Evolutionary conservation across 2,329 filamentous ascomycete species (phyloP), one percentile per base, ranked within the genome.

Genomic region (Aureobasidium sp.): DNA sequence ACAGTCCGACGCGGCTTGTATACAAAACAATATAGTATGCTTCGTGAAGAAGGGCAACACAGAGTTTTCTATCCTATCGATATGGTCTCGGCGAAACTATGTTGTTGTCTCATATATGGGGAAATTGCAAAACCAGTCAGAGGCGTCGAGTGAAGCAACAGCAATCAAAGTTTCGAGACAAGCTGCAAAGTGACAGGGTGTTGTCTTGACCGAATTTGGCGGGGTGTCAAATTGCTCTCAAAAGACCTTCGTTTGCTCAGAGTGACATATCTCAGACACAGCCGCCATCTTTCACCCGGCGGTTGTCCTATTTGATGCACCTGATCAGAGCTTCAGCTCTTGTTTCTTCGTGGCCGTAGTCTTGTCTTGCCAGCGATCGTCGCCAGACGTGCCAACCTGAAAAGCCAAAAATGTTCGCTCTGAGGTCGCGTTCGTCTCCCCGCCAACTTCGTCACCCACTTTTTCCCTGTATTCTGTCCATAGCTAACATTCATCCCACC

Each of bases 341-440:
- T 50, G 20, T 39, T 41, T 15, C 10, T 34, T 44, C 42, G 39
- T 23, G 52, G 44, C 34, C 32, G 44, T 32, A 61, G 47, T 46
- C 44, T 37, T 6, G 37, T 46, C 44, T 37, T 6, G 37, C 17
- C 23, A 36, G 34, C 36, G 47, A 51, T 61, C 57, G 36, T 42
- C 36, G 57, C 46, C 37, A 37, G 59, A 39, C 6, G 55, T 27
- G 55, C 23, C 44, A 39, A 37, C 34, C 34, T 37, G 34, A 20
- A 50, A 59, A 59, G 56, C n/a, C 55, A 53, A 37, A 29, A 50
- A 34, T 65, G 64, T 65, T 65, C 47, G 64, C 64, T 58, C 56
- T 65, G 48, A 61, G 55, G 56, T 64, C 62, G 51, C 56, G 64
- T 65, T 42, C 48, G 64, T 64, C 52, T 58, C 64, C 62, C 62